These are phyloP conservation scores for Wallacemonas collosoma DNA, from an alignment of 208 protist genomes.

Conservation along the genomic window DNA sequence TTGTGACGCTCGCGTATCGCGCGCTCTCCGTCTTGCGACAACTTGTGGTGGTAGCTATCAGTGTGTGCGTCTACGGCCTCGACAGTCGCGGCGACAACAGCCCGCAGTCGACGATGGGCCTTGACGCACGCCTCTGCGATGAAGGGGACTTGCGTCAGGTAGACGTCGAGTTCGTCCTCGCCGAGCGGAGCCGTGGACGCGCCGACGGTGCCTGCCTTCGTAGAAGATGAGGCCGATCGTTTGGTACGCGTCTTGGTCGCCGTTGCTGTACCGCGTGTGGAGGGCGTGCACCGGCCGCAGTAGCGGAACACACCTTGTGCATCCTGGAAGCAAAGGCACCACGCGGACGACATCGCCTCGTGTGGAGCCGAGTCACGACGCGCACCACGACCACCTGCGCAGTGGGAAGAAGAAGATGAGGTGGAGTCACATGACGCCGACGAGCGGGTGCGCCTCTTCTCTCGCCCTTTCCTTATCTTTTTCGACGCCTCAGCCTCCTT, in stretches of 20 bases:
- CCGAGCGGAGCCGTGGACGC: not conserved
- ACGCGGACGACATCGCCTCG: not conserved
- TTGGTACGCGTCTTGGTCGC: not conserved
- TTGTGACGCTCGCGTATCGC: too few relatives aligned
- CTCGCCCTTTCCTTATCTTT: not conserved
- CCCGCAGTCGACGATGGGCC: not conserved
- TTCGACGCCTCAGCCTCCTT: not conserved
- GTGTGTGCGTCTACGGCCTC: not conserved
- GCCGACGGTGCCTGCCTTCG: not conserved
- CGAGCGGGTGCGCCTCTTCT: not conserved
- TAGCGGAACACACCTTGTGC: conserved; percentile 30
- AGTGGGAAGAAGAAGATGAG: not conserved
- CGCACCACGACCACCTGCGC: not conserved
- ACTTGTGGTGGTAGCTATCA: not conserved
- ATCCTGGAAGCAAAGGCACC: conserved; percentile 46
- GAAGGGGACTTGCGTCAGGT: conserved; percentile 31
- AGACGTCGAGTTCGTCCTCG: not conserved
- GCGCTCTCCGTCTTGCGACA: too few relatives aligned
- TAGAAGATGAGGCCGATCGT: not conserved
- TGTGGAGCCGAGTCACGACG: not conserved
- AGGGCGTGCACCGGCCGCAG: conserved; percentile 22
- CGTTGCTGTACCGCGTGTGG: not conserved
- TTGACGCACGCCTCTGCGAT: conserved; percentile 26
- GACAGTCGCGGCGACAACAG: not conserved
- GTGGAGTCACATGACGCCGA: not conserved